Percentiles rank a stretch among this genome's conserved stretches.
These are phyloP conservation scores for Pseudogymnoascus sp. DNA, from an alignment of 2,329 filamentous ascomycete species.

Conservation along the genomic window DNA sequence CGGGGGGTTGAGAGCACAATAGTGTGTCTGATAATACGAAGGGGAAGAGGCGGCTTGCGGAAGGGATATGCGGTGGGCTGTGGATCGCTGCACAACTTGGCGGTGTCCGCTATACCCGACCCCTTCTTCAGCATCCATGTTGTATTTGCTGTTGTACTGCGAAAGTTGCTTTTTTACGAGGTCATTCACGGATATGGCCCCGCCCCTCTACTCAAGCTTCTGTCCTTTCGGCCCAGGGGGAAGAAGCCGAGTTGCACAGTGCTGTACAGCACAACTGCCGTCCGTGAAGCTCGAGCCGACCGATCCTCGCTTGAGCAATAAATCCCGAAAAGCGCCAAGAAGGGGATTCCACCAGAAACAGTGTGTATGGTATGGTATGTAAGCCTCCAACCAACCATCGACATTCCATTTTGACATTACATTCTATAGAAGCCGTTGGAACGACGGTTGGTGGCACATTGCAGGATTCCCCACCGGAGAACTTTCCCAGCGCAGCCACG, in stretches of 20 bases:
- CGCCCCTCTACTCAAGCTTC: neutral
- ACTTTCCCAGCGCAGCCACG: neutral
- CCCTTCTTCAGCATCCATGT: slow-evolving; percentile 4
- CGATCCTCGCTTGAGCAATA: neutral
- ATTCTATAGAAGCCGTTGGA: neutral
- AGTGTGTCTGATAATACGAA: neutral
- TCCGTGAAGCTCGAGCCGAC: neutral
- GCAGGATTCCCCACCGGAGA: neutral
- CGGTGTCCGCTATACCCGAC: neutral
- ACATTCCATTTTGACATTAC: neutral
- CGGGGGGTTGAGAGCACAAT: neutral
- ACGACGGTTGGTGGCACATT: neutral
- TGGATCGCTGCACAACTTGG: slow-evolving; percentile 6
- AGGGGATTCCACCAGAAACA: neutral
- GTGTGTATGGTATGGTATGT: neutral
- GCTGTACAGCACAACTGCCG: neutral
- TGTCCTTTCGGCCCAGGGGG: neutral
- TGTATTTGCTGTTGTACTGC: neutral
- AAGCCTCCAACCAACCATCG: neutral
- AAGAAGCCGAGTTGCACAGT: neutral
- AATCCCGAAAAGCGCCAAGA: neutral
- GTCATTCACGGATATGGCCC: neutral
- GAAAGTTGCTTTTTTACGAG: neutral
- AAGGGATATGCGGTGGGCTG: neutral
- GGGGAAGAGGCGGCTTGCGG: neutral